Evolutionary conservation across 139 green algal species (phyloP).

Genomic region (Tetradesmus obliquus): DNA sequence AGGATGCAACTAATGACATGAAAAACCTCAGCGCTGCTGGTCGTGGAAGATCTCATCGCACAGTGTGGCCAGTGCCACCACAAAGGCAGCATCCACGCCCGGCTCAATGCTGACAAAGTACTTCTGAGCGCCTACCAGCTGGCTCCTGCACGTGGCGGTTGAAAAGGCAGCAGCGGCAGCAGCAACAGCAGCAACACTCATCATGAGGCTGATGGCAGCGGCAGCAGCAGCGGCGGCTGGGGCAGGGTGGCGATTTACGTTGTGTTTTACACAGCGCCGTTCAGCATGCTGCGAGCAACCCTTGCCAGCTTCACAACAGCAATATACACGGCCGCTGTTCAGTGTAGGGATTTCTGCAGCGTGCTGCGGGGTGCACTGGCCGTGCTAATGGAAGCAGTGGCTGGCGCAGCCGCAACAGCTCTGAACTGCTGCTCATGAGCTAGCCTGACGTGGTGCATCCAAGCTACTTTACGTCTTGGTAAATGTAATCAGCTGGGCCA

Average conservation of each 20-base stretch:
- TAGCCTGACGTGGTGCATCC: not conserved
- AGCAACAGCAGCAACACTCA: not conserved
- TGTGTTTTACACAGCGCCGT: no score
- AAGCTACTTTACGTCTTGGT: no score
- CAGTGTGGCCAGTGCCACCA: conserved; percentile 16
- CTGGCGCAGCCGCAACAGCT: not conserved
- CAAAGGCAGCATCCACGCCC: conserved; percentile 36
- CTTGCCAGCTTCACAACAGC: no score
- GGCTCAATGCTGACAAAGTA: conserved; percentile 39
- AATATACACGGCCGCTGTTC: no score
- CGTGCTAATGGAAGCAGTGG: no score
- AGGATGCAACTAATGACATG: no score
- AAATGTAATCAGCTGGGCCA: not conserved
- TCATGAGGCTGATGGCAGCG: not conserved
- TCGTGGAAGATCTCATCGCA: conserved; percentile 39
- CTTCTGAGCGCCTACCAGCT: not conserved
- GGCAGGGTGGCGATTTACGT: no score
- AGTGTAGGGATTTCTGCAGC: no score
- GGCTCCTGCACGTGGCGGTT: not conserved
- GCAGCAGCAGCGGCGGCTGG: not conserved
- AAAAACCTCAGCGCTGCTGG: not conserved
- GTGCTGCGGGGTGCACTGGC: no score
- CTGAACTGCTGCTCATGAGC: not conserved
- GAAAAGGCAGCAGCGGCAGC: not conserved
- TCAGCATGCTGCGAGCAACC: no score